Evolutionary conservation across 2,329 filamentous ascomycete species (phyloP).

Genomic region (Gnomoniopsis smithogilvyi): DNA sequence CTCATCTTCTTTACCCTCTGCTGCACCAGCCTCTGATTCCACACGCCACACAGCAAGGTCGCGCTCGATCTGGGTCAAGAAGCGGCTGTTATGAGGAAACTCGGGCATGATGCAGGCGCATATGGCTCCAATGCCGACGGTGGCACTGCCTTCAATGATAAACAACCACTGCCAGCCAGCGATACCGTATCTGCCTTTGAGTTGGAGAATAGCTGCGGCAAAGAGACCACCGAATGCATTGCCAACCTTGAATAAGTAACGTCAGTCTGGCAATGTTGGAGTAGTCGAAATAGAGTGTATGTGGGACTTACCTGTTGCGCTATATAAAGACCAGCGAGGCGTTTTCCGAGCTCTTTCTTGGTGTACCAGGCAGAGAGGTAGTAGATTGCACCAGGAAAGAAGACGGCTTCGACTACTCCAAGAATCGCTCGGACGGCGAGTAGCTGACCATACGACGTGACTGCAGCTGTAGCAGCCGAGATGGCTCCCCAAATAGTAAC

Average conservation of each 20-base stretch:
- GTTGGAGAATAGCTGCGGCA: conserved; percentile 43
- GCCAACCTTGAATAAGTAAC: conserved; percentile 21
- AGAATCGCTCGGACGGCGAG: conserved; percentile 34
- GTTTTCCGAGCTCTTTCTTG: conserved; percentile 33
- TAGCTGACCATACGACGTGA: conserved; percentile 30
- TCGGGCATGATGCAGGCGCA: conserved; percentile 34
- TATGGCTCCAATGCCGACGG: conserved; percentile 34
- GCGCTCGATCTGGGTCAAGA: conserved; percentile 26
- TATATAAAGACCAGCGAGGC: conserved; percentile 33
- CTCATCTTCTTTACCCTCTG: conserved; percentile 33
- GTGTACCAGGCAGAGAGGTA: conserved; percentile 40
- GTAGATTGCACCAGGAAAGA: conserved; percentile 37
- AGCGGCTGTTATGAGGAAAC: conserved; percentile 36
- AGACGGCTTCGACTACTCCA: conserved; percentile 32
- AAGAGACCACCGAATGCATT: conserved; percentile 50
- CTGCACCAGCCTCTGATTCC: conserved; percentile 34
- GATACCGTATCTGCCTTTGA: conserved; percentile 44
- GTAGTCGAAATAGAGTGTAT: neutral
- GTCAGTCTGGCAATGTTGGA: neutral
- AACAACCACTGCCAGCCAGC: conserved; percentile 53
- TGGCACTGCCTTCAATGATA: conserved; percentile 41
- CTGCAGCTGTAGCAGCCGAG: conserved; percentile 31
- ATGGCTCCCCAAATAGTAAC: conserved; percentile 30
- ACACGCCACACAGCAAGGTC: conserved; percentile 31
- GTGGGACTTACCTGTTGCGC: conserved; percentile 23